Percentiles rank a stretch among this genome's conserved stretches.
phyloP scores from a whole-genome alignment of 768 basidiomycete genomes.

The Tephrocybe rancida region DNA sequence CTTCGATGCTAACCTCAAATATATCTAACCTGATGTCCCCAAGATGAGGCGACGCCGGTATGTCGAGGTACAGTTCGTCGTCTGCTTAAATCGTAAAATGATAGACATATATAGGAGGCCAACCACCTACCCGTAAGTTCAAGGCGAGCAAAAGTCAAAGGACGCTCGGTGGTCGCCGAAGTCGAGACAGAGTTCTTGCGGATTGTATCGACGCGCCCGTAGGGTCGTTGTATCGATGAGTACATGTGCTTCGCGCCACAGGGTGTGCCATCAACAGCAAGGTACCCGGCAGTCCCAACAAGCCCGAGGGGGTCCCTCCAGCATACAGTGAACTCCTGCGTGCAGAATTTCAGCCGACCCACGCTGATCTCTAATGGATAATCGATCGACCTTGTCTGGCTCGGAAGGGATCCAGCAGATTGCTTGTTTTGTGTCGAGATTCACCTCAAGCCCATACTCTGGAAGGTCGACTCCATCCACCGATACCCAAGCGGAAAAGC shows the following conservation, averaged over 20 bases:
- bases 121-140: slow-evolving; percentile 4
- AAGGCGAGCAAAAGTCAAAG: slow-evolving; percentile 4
- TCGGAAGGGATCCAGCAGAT: slow-evolving; percentile 7
- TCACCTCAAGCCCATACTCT: not conserved
- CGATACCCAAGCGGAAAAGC: slow-evolving; percentile 5
- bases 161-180: not conserved
- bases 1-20: slow-evolving; percentile 2
- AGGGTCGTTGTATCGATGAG: not conserved
- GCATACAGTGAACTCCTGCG: slow-evolving; percentile 8
- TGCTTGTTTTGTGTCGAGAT: not conserved
- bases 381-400: not conserved
- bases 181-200: slow-evolving; percentile 3
- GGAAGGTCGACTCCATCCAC: slow-evolving; percentile 6
- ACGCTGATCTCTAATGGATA: not conserved
- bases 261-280: slow-evolving; percentile 7
- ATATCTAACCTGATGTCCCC: slow-evolving; percentile 11
- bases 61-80: slow-evolving; percentile 4
- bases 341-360: not conserved
- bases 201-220: slow-evolving; percentile 1
- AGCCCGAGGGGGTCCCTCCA: slow-evolving; percentile 9
- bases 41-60: slow-evolving; percentile 1
- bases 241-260: slow-evolving; percentile 14
- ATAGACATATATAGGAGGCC: too few relatives aligned
- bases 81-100: not conserved
- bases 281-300: slow-evolving; percentile 1